These are phyloP conservation scores for Fusarium mexicanum DNA, from an alignment of 2,329 filamentous ascomycete genomes.

Conservation along the genomic window DNA sequence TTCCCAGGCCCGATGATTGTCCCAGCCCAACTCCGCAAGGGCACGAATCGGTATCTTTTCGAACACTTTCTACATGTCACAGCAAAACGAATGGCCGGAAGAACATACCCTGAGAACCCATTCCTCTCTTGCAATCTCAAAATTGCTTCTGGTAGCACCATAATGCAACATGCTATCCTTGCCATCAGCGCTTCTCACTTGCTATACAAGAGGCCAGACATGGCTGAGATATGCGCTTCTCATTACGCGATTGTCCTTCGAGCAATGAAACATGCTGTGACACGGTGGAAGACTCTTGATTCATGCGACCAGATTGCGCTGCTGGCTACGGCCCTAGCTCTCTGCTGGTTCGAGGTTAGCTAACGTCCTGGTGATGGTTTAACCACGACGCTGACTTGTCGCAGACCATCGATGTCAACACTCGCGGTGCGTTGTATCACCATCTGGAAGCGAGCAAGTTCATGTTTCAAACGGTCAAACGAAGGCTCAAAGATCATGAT, in stretches of 20 bases:
- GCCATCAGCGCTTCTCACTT: neutral
- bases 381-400: neutral
- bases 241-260: neutral
- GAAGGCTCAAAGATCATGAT: neutral
- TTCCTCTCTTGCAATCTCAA: neutral
- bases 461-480: neutral
- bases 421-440: neutral
- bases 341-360: neutral
- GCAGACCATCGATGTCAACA: neutral
- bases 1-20: neutral
- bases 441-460: neutral
- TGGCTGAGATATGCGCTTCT: neutral
- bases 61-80: neutral
- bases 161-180: neutral
- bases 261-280: neutral
- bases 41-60: neutral
- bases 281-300: neutral
- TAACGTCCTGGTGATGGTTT: neutral
- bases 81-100: neutral
- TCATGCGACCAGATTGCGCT: neutral
- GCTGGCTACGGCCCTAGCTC: neutral
- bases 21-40: neutral
- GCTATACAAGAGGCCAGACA: neutral
- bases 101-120: neutral
- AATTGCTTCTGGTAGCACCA: neutral